phyloP scores from a whole-genome alignment of 2,329 filamentous ascomycete genomes.

The Verticillium klebahnii region DNA sequence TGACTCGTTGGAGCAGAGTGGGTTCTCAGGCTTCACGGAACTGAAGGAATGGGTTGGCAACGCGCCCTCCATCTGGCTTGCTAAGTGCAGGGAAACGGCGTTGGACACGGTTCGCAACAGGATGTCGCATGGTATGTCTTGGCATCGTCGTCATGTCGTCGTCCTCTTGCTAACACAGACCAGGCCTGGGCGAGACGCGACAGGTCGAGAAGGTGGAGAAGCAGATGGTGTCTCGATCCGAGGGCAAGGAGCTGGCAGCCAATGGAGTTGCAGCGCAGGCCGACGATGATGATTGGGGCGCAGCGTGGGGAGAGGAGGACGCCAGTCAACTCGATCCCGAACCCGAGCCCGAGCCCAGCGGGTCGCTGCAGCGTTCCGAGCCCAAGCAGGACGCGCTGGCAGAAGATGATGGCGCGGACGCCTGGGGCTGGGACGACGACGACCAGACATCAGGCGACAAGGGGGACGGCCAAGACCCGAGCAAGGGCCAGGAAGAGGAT shows the following conservation, averaged over 20 bases:
- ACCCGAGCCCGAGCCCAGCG: background rate
- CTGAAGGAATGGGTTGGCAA: slow-evolving; percentile 77
- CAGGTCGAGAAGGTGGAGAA: slow-evolving; percentile 82
- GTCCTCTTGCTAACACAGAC: background rate
- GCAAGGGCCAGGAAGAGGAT: slow-evolving; percentile 26
- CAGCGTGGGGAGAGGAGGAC: slow-evolving; percentile 73
- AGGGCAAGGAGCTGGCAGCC: slow-evolving; percentile 60
- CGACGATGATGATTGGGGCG: slow-evolving; percentile 65
- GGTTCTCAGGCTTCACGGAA: slow-evolving; percentile 58
- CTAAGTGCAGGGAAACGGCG: slow-evolving; percentile 73
- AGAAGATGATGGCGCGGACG: slow-evolving; percentile 52
- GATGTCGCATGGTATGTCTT: slow-evolving; percentile 51
- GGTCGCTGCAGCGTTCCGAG: slow-evolving; percentile 13
- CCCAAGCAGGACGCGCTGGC: slow-evolving; percentile 7
- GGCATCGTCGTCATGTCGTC: background rate
- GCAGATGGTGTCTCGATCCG: slow-evolving; percentile 64
- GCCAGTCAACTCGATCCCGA: slow-evolving; percentile 22
- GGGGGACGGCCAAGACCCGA: slow-evolving; percentile 15
- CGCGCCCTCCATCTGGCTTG: slow-evolving; percentile 79
- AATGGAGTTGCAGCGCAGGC: slow-evolving; percentile 37
- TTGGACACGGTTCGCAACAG: slow-evolving; percentile 69
- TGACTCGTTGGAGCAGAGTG: slow-evolving; percentile 52
- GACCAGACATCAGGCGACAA: slow-evolving; percentile 38
- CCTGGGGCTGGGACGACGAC: slow-evolving; percentile 82
- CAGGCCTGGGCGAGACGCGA: slow-evolving; percentile 55